Conservation (phyloP, 2,329 filamentous ascomycete genomes). For the Talaromyces amestolkiae region DNA sequence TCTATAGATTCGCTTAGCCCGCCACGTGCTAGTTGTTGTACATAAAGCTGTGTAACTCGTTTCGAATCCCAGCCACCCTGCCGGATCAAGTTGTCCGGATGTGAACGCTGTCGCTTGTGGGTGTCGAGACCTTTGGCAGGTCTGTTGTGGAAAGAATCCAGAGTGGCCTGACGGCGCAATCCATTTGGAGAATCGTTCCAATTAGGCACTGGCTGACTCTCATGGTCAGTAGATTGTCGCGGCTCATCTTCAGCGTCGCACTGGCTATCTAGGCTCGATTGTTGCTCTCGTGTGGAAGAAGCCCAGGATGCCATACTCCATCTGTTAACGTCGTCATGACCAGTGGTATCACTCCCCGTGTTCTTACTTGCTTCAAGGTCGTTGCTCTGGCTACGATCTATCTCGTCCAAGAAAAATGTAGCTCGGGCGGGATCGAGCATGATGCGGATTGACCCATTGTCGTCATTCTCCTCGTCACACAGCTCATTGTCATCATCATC, state of each 20-base stretch:
- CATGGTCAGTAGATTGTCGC: conserved; percentile 23
- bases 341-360: conserved; percentile 23
- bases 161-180: conserved; percentile 1
- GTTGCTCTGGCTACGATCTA: conserved; percentile 32
- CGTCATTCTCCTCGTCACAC: conserved; percentile 39
- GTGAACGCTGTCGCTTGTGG: conserved; percentile 37
- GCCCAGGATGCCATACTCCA: conserved; percentile 49
- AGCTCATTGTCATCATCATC: conserved; percentile 39
- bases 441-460: conserved; percentile 56
- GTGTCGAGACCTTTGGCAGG: conserved; percentile 42
- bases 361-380: conserved; percentile 26
- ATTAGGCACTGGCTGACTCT: neutral
- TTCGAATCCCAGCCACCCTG: conserved; percentile 55
- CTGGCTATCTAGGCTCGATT: conserved; percentile 32
- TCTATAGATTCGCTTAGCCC: conserved; percentile 27
- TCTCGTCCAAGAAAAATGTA: conserved; percentile 39
- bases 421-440: conserved; percentile 48
- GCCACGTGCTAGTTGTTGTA: conserved; percentile 48
- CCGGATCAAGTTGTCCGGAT: conserved; percentile 49
- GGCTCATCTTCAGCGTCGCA: conserved; percentile 40
- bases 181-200: conserved; percentile 7
- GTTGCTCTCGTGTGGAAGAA: conserved; percentile 39
- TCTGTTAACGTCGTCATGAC: conserved; percentile 31
- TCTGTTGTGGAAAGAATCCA: conserved; percentile 26
- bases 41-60: conserved; percentile 55